Conservation (phyloP, 2,329 filamentous ascomycete genomes). For the Penicillium sp. region DNA sequence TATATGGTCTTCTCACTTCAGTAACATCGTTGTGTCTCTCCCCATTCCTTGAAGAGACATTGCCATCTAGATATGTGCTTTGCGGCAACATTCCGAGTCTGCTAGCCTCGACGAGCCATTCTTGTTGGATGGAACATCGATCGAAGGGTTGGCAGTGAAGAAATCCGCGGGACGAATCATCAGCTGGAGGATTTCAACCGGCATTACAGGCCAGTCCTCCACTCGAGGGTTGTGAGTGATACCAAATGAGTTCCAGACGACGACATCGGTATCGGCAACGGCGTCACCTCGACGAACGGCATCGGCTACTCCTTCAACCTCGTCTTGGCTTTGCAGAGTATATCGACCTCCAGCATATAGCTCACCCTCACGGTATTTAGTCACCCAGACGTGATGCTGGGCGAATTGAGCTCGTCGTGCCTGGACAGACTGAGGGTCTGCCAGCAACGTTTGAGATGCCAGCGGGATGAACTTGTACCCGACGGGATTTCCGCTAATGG, state of each 20-base stretch:
- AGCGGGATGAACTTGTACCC: slow-evolving; percentile 57
- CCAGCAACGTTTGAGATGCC: slow-evolving; percentile 58
- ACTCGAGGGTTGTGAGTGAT: slow-evolving; percentile 47
- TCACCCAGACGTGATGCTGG: slow-evolving; percentile 56
- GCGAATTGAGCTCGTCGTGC: slow-evolving; percentile 54
- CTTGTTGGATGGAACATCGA: slow-evolving; percentile 51
- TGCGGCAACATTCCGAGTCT: slow-evolving; percentile 32
- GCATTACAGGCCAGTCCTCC: slow-evolving; percentile 48
- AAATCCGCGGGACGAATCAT: slow-evolving; percentile 53
- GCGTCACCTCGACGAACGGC: slow-evolving; percentile 32
- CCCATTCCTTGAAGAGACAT: too few relatives aligned
- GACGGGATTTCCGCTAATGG: slow-evolving; percentile 53
- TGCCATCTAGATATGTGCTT: slow-evolving; percentile 27
- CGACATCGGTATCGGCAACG: slow-evolving; percentile 42
- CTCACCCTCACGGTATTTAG: slow-evolving; percentile 52
- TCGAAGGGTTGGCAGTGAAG: slow-evolving; percentile 53
- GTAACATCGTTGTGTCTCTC: background rate
- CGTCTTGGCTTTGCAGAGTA: slow-evolving; percentile 51
- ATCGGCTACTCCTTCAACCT: slow-evolving; percentile 36
- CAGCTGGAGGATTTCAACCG: slow-evolving; percentile 38
- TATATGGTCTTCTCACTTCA: background rate
- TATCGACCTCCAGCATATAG: slow-evolving; percentile 55
- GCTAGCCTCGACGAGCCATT: slow-evolving; percentile 34
- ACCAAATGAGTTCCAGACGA: slow-evolving; percentile 46
- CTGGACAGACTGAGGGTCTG: slow-evolving; percentile 53